phyloP scores from a whole-genome alignment of 2,329 filamentous ascomycete genomes.

The Clonostachys chloroleuca region DNA sequence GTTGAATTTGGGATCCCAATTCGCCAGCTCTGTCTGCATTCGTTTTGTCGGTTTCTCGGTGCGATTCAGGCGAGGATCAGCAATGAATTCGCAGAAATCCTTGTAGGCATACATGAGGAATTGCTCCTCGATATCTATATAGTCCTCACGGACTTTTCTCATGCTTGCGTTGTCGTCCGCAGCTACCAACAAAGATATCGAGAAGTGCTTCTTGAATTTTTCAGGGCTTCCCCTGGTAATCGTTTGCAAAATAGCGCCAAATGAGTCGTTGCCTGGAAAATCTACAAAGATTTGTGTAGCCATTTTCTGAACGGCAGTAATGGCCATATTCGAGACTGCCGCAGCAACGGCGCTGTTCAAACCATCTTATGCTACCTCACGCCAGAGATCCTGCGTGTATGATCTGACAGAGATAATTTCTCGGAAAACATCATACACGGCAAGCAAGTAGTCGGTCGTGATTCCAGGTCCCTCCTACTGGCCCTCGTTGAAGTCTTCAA shows the following conservation, averaged over 20 bases:
- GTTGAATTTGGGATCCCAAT: slow-evolving; percentile 36
- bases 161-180: no score
- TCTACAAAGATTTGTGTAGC: slow-evolving; percentile 33
- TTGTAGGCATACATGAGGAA: slow-evolving; percentile 34
- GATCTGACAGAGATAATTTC: slow-evolving; percentile 27
- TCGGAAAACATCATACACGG: slow-evolving; percentile 17
- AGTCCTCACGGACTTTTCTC: background rate
- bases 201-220: background rate
- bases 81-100: slow-evolving; percentile 36
- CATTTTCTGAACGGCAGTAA: slow-evolving; percentile 31
- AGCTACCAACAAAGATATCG: background rate
- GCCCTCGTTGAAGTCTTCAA: slow-evolving; percentile 18
- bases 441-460: background rate
- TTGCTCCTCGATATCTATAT: slow-evolving; percentile 28
- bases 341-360: slow-evolving; percentile 40
- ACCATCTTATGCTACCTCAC: slow-evolving; percentile 33
- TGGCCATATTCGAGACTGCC: slow-evolving; percentile 30
- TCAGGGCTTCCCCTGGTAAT: slow-evolving; percentile 12
- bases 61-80: slow-evolving; percentile 36
- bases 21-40: slow-evolving; percentile 27
- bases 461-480: background rate
- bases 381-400: slow-evolving; percentile 34
- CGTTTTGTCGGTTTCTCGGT: slow-evolving; percentile 39
- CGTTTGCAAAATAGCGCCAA: slow-evolving; percentile 31
- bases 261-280: slow-evolving; percentile 38